Conservation (phyloP, 306 rosid genomes). For the Citrullus mucosospermus region DNA sequence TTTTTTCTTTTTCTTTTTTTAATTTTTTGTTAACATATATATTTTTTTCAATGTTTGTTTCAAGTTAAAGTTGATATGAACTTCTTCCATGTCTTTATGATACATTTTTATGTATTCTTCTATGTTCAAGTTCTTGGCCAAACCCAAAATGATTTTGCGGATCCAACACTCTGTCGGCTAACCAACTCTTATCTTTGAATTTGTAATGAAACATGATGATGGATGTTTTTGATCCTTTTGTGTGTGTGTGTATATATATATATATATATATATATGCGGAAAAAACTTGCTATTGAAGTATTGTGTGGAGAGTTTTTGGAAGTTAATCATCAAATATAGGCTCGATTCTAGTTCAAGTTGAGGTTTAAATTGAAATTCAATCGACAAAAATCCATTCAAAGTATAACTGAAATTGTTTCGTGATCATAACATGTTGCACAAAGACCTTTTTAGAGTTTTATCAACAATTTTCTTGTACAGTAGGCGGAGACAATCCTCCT, state of each 20-base stretch:
- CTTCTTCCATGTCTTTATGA: neutral
- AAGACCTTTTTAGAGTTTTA: too few relatives aligned
- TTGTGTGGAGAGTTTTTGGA: neutral
- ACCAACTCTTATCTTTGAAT: neutral
- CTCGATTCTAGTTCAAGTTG: too few relatives aligned
- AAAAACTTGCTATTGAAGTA: neutral
- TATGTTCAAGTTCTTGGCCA: neutral
- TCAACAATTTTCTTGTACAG: too few relatives aligned
- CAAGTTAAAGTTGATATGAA: neutral
- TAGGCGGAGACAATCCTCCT: too few relatives aligned
- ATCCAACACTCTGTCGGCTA: neutral
- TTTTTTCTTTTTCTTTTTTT: too few relatives aligned
- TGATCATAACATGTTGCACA: too few relatives aligned
- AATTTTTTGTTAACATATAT: too few relatives aligned
- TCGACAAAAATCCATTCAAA: too few relatives aligned
- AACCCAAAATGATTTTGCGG: neutral
- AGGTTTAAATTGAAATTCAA: too few relatives aligned
- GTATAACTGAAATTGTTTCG: too few relatives aligned
- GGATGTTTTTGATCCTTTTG: neutral
- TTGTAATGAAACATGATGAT: neutral
- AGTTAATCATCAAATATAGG: neutral
- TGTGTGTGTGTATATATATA: neutral
- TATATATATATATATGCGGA: neutral
- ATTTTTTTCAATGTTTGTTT: neutral
- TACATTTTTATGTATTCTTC: neutral